A percentile compares a stretch with the other conserved stretches of the same genome.
These are phyloP conservation scores for Pelargonium fulgidum DNA, from an alignment of 441 rosid species.

Conservation along the genomic window DNA sequence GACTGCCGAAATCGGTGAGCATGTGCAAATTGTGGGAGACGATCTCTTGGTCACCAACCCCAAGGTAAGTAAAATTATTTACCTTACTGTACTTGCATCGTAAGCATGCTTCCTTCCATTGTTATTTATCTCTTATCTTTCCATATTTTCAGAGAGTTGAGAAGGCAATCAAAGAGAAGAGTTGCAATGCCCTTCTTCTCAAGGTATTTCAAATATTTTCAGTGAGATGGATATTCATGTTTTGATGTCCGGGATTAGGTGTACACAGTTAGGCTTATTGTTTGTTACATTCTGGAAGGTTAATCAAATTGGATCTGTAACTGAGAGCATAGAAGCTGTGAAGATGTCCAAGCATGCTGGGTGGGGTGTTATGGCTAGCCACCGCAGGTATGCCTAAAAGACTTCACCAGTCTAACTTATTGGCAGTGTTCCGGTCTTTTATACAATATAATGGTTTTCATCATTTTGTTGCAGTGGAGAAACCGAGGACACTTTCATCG, in stretches of 20 bases:
- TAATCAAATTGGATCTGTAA: slow-evolving; percentile 87
- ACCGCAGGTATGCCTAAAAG: slow-evolving; percentile 34
- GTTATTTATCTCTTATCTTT: too few species aligned
- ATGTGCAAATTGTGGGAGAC: slow-evolving; percentile 44
- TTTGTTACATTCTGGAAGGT: slow-evolving; percentile 35
- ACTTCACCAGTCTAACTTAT: too few species aligned
- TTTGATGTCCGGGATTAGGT: not conserved
- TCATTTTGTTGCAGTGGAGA: slow-evolving; percentile 58
- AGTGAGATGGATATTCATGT: not conserved
- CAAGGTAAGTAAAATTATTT: slow-evolving; percentile 25
- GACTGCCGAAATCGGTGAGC: slow-evolving; percentile 34
- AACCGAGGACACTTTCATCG: slow-evolving; percentile 97
- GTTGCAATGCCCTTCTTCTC: slow-evolving; percentile 95
- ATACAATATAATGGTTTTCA: not conserved
- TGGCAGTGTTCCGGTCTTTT: not conserved
- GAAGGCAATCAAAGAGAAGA: slow-evolving; percentile 74
- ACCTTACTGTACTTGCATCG: too few species aligned
- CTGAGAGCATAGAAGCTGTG: slow-evolving; percentile 52
- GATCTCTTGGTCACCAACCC: slow-evolving; percentile 47
- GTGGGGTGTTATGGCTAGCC: slow-evolving; percentile 99
- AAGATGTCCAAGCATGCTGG: slow-evolving; percentile 93
- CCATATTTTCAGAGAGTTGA: slow-evolving; percentile 61
- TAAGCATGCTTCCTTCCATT: too few species aligned
- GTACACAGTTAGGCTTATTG: not conserved
- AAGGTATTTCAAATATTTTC: slow-evolving; percentile 39